Base-by-base conservation (phyloP, 2,329 filamentous ascomycete species). In the Escovopsis weberi region DNA sequence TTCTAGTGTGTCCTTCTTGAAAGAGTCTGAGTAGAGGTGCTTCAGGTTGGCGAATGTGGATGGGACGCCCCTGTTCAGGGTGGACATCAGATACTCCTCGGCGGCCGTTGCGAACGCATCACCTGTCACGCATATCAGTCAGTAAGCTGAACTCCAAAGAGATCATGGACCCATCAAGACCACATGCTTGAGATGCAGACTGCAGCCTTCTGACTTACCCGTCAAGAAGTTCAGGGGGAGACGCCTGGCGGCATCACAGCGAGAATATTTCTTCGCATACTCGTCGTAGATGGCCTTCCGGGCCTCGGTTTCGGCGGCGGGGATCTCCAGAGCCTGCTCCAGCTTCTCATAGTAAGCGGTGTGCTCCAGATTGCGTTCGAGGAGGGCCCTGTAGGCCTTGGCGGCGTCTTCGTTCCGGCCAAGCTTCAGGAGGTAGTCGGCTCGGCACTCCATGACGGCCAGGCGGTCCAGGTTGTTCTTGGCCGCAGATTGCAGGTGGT, bases 31-130 rank as follows among this genome's bases (percentile, higher is more conserved):
- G 66, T 96, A 98, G 19, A 98, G 73, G 51, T 93, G 80, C 67
- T 98, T 98, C 47, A 98, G 73, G 61, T 96, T 98, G 33, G 87
- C 87, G 62, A 98, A 98, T 4, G 89, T 88, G 2, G 91, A 98
- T 2, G 91, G 89, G 4, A 96, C 84, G 10, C 89, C 91, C 63
- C 89, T 94, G 61, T 83, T 79, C 44, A 98, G 71, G 82, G 93
- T 93, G 28, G 81, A 72, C 40, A 80, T 74, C 47, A 98, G 62
- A 59, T 98, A 98, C 19, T 67, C 64, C 57, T 87, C 80, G 7
- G 83, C 88, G 23, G 85, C 80, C 52, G 78, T 64, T 55, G 74
- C 75, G 66, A 98, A 98, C 4, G 80, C 78, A 37, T 93, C 80
- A 4, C 85, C 82, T 80, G 53, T 37, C 38, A 37, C 2, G n/a